These are phyloP conservation scores for Stygiomarasmius scandens DNA, from an alignment of 1,284 basidiomycete genomes.

Conservation along the genomic window DNA sequence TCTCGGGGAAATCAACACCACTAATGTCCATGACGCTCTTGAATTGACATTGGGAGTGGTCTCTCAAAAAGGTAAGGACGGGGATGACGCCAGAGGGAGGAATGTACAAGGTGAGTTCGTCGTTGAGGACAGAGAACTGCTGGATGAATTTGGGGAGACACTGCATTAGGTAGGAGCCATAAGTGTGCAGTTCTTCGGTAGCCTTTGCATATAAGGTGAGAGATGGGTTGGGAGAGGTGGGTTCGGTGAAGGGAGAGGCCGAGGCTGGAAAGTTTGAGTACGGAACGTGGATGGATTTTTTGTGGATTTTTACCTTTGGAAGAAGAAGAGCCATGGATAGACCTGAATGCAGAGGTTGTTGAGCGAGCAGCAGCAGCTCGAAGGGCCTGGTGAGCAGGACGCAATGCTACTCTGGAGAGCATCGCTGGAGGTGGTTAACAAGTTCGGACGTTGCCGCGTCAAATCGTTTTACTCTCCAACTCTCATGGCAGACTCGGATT, in stretches of 20 bases:
- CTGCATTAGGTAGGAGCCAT: conserved; percentile 88
- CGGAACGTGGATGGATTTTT: background rate
- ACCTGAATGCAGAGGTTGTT: conserved; percentile 18
- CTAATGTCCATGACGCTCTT: conserved; percentile 93
- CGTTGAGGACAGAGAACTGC: conserved; percentile 97
- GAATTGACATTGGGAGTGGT: conserved; percentile 96
- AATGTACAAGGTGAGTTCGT: conserved; percentile 92
- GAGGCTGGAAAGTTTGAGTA: conserved; percentile 47
- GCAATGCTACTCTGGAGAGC: conserved; percentile 22
- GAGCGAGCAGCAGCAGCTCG: conserved; percentile 15
- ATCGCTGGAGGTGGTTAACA: conserved; percentile 6
- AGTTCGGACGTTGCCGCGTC: conserved; percentile 9
- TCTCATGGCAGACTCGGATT: conserved; percentile 11
- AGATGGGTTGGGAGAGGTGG: conserved; percentile 84
- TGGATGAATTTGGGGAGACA: conserved; percentile 94
- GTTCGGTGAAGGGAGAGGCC: conserved; percentile 81
- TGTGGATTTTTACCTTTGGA: conserved; percentile 46
- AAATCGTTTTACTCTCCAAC: background rate
- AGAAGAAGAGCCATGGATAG: conserved; percentile 48
- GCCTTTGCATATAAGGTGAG: conserved; percentile 69
- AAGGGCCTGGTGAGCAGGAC: conserved; percentile 21
- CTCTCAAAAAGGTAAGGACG: conserved; percentile 91
- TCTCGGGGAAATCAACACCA: conserved; percentile 94
- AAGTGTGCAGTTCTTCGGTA: conserved; percentile 80
- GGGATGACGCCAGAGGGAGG: conserved; percentile 85